These are phyloP conservation scores for Cudoniella acicularis DNA, from an alignment of 495 filamentous ascomycete genomes.

Conservation along the genomic window DNA sequence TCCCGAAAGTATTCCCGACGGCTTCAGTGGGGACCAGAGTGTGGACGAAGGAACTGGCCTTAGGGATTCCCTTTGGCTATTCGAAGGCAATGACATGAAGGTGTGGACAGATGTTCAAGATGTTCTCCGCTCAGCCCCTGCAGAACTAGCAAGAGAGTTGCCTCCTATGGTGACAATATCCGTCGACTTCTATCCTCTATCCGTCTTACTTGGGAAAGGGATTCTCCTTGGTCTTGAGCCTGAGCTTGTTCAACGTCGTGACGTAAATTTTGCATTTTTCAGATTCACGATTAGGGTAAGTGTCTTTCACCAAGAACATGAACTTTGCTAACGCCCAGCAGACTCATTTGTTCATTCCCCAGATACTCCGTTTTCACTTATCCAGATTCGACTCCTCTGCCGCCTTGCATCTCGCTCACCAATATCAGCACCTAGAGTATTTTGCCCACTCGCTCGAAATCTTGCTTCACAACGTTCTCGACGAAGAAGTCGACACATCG, in stretches of 20 bases:
- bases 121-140: conserved; percentile 63
- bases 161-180: conserved; percentile 61
- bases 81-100: conserved; percentile 78
- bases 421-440: conserved; percentile 81
- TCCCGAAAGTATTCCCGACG: neutral
- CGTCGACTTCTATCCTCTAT: conserved; percentile 92
- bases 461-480: conserved; percentile 86
- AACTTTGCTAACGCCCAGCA: conserved; percentile 24
- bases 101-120: conserved; percentile 92
- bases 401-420: conserved; percentile 71
- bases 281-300: conserved; percentile 77
- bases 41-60: conserved; percentile 42
- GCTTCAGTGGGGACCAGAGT: neutral
- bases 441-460: conserved; percentile 92
- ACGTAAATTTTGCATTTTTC: conserved; percentile 82
- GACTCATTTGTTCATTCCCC: conserved; percentile 88
- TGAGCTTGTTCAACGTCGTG: conserved; percentile 85
- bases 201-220: conserved; percentile 75
- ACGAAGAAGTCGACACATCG: conserved; percentile 86
- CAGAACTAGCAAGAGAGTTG: conserved; percentile 55
- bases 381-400: conserved; percentile 65
- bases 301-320: conserved; percentile 13
- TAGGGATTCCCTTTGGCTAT: conserved; percentile 89
- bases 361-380: conserved; percentile 75
- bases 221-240: conserved; percentile 88